phyloP scores from a whole-genome alignment of 1,139 yeast species.

The Blastobotrys capitulatus region DNA sequence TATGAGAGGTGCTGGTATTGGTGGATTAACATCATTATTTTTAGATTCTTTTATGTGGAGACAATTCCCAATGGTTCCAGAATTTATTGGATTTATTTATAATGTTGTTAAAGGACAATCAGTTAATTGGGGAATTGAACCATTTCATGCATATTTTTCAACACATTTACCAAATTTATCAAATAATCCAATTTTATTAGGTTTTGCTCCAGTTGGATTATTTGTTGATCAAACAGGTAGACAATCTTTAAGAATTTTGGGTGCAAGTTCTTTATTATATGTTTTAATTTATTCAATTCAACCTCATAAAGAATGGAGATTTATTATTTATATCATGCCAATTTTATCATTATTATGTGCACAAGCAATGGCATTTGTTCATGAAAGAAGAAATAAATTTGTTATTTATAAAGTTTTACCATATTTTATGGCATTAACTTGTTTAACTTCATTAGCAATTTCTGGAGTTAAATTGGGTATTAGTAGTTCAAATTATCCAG shows the following conservation, averaged over 20 bases:
- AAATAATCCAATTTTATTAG: constrained; percentile 55
- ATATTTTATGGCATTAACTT: constrained; percentile 27
- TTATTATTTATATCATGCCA: constrained; percentile 71
- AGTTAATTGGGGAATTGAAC: constrained; percentile 79
- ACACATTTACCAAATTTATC: constrained; percentile 51
- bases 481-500: constrained; percentile 81
- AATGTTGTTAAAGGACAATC: constrained; percentile 73
- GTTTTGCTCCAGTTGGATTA: constrained; percentile 43
- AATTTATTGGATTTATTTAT: constrained; percentile 61
- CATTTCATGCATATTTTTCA: constrained; percentile 60
- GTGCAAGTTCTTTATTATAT: constrained; percentile 47
- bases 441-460: constrained; percentile 37
- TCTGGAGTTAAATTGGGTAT: constrained; percentile 52
- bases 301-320: constrained; percentile 95
- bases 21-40: constrained; percentile 43
- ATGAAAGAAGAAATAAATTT: constrained; percentile 3
- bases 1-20: constrained; percentile 50
- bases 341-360: constrained; percentile 43
- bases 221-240: constrained; percentile 29
- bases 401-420: constrained; percentile 22
- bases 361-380: constrained; percentile 8
- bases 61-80: constrained; percentile 51
- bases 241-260: constrained; percentile 35
- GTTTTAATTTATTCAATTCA: constrained; percentile 65
- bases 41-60: constrained; percentile 80